These are phyloP conservation scores for Hymenoscyphus occultus DNA, from an alignment of 2,329 filamentous ascomycete genomes.

Conservation along the genomic window DNA sequence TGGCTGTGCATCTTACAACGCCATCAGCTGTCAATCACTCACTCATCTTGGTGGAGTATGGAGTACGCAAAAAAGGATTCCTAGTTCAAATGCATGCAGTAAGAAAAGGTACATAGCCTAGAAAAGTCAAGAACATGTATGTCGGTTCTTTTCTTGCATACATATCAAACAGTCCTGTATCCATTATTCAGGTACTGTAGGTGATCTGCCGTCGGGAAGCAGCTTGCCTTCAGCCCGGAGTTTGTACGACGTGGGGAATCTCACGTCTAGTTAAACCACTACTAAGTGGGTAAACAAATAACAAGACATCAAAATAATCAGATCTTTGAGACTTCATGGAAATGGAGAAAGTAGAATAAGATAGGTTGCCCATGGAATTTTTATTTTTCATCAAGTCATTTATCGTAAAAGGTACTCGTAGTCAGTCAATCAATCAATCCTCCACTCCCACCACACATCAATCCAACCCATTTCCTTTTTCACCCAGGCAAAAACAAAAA, in stretches of 20 bases:
- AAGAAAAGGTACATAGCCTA: background rate
- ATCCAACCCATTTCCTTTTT: background rate
- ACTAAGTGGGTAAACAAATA: background rate
- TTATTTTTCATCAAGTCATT: constrained; percentile 11
- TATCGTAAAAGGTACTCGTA: background rate
- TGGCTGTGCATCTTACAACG: background rate
- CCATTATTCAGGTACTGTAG: background rate
- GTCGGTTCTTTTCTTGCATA: background rate
- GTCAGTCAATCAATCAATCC: background rate
- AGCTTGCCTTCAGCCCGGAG: background rate
- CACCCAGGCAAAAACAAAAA: constrained; percentile 3
- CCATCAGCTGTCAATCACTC: background rate
- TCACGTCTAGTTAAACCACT: background rate
- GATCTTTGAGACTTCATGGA: background rate
- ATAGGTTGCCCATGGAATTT: constrained; percentile 12
- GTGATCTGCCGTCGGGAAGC: background rate
- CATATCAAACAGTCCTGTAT: background rate
- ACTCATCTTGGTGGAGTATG: no score
- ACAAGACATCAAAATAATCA: background rate
- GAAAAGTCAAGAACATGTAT: background rate
- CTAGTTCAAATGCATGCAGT: constrained; percentile 4
- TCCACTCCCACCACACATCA: background rate
- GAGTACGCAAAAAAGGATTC: background rate
- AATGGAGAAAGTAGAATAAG: background rate
- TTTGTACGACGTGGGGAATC: background rate